These are phyloP conservation scores for Phytophthora meadii DNA, from an alignment of 352 stramenopile species.

Conservation along the genomic window DNA sequence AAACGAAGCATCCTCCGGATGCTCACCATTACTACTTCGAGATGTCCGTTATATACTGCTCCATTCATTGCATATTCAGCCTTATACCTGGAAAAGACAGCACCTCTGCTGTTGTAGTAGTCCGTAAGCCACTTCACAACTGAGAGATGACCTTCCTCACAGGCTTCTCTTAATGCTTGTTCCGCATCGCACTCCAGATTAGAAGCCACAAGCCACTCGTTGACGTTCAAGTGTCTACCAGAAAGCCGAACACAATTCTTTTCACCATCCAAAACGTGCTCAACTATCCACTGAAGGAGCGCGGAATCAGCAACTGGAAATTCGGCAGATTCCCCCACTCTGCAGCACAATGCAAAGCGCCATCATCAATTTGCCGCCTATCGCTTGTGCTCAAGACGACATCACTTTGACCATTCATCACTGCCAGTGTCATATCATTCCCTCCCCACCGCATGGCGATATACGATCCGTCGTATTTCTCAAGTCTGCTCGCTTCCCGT, in stretches of 20 bases:
- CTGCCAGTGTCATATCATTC: neutral
- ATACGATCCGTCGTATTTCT: neutral
- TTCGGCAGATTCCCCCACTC: neutral
- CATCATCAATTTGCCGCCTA: neutral
- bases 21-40: neutral
- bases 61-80: neutral
- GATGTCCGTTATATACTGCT: neutral
- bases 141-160: neutral
- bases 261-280: neutral
- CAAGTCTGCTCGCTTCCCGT: neutral
- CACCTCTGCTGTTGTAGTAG: too few species aligned
- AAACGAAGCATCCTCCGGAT: too few species aligned
- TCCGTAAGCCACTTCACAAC: conserved; percentile 15
- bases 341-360: neutral
- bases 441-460: neutral
- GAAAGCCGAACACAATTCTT: neutral
- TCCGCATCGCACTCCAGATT: neutral
- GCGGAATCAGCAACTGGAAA: neutral
- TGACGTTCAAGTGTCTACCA: conserved; percentile 5
- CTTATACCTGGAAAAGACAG: neutral
- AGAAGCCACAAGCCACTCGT: conserved; percentile 3
- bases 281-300: conserved; percentile 11
- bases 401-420: conserved; percentile 1
- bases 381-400: neutral
- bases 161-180: conserved; percentile 5